Evolutionary conservation across 2,329 filamentous ascomycete genomes (phyloP), one percentile per base, ranked within the genome.

Genomic region (Pyrenochaeta sp.): DNA sequence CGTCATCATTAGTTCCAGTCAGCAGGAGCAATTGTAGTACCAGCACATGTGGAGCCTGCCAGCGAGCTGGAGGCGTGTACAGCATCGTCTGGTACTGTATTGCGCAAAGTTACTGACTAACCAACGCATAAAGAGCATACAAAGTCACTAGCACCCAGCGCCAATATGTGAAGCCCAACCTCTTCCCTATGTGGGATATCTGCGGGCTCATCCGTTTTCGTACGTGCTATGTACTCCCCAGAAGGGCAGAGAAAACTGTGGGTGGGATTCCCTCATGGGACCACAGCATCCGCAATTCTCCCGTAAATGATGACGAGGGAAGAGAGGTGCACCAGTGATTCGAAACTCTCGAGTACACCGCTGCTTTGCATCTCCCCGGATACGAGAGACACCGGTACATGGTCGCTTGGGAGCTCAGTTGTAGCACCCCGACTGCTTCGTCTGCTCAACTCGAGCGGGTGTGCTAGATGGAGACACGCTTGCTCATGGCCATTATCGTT

Each of bases 401-500:
- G 46, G 41, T 39, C 30, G n/a, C n/a, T n/a, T n/a, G n/a, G n/a
- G n/a, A 17, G 32, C n/a, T 35, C 8, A 23, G n/a, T 40, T 36
- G 51, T 51, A 41, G 8, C 42, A 53, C 51, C 28, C 29, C 21
- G 7, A 21, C 15, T 42, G 52, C 45, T 42, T 39, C 7, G 43
- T 56, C 9, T n/a, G n/a, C n/a, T n/a, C n/a, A n/a, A n/a, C n/a
- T n/a, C n/a, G n/a, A n/a, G n/a, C n/a, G n/a, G n/a, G n/a, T n/a
- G n/a, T n/a, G n/a, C n/a, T n/a, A n/a, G n/a, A n/a, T n/a, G n/a
- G n/a, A n/a, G n/a, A n/a, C n/a, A n/a, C n/a, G n/a, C n/a, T n/a
- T n/a, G n/a, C n/a, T 28, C 35, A 23, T 34, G 29, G 13, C 30
- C 30, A 44, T 53, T 55, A 43, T 60, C 56, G 54, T 53, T n/a